These are phyloP conservation scores for Penicillium turbatum DNA, from an alignment of 495 filamentous ascomycete genomes.

Conservation along the genomic window DNA sequence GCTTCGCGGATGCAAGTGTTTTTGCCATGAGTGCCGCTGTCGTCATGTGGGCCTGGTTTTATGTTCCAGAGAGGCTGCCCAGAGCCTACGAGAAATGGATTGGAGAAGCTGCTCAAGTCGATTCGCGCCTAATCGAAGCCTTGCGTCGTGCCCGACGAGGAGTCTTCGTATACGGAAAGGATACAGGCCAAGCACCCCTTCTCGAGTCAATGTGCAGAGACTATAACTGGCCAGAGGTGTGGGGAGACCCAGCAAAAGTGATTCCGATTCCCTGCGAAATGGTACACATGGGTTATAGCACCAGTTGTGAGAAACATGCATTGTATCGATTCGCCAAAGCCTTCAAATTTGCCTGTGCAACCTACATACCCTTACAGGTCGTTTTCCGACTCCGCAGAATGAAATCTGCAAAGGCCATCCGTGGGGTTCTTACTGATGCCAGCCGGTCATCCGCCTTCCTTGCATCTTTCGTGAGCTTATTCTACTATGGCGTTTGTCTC, in stretches of 20 bases:
- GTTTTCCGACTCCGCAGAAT: slow-evolving; percentile 56
- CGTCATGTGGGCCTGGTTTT: slow-evolving; percentile 92
- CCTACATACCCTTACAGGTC: slow-evolving; percentile 77
- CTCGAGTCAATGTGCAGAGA: slow-evolving; percentile 73
- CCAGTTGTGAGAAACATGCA: slow-evolving; percentile 76
- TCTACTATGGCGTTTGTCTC: slow-evolving; percentile 88
- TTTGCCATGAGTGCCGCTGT: slow-evolving; percentile 74
- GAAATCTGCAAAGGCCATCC: slow-evolving; percentile 34
- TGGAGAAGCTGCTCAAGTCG: slow-evolving; percentile 70
- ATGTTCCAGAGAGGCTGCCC: slow-evolving; percentile 64
- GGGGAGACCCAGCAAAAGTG: slow-evolving; percentile 72
- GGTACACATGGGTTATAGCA: slow-evolving; percentile 77
- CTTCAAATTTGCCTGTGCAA: slow-evolving; percentile 70
- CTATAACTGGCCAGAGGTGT: slow-evolving; percentile 60
- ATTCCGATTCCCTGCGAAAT: slow-evolving; percentile 82
- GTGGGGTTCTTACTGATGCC: slow-evolving; percentile 55
- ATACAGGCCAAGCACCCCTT: slow-evolving; percentile 68
- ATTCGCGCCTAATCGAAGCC: slow-evolving; percentile 68
- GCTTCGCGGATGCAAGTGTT: slow-evolving; percentile 60
- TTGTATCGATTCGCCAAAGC: slow-evolving; percentile 63
- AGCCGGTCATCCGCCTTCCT: slow-evolving; percentile 77
- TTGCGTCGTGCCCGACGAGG: slow-evolving; percentile 63
- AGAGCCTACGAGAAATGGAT: slow-evolving; percentile 85
- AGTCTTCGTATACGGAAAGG: slow-evolving; percentile 67
- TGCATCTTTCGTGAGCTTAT: slow-evolving; percentile 72